These are phyloP conservation scores for Acrocalymma vagum DNA, from an alignment of 2,329 filamentous ascomycete species.

Conservation along the genomic window DNA sequence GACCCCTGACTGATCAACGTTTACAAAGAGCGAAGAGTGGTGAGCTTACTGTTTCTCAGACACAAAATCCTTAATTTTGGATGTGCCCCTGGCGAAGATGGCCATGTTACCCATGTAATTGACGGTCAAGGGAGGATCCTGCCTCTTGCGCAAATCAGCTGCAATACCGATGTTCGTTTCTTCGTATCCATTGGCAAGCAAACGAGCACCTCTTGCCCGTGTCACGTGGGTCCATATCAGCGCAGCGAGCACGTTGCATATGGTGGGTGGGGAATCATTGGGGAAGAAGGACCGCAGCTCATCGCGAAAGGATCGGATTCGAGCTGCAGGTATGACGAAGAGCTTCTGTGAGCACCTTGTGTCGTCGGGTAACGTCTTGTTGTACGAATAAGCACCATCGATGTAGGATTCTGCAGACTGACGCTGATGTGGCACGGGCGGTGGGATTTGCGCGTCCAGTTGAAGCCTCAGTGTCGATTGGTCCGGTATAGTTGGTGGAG, in stretches of 20 bases:
- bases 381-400: slow-evolving; percentile 32
- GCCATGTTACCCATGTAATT: slow-evolving; percentile 45
- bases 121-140: slow-evolving; percentile 29
- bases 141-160: slow-evolving; percentile 37
- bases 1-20: slow-evolving; percentile 9
- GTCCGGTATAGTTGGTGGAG: slow-evolving; percentile 24
- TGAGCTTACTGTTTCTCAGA: slow-evolving; percentile 39
- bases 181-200: slow-evolving; percentile 23
- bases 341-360: slow-evolving; percentile 36
- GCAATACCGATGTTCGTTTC: slow-evolving; percentile 39
- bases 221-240: slow-evolving; percentile 47
- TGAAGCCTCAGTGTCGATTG: slow-evolving; percentile 29
- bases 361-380: slow-evolving; percentile 32
- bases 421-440: slow-evolving; percentile 6
- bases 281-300: slow-evolving; percentile 26
- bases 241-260: slow-evolving; percentile 43
- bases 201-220: slow-evolving; percentile 35
- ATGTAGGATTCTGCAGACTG: slow-evolving; percentile 37
- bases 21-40: slow-evolving; percentile 9
- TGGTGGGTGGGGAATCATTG: slow-evolving; percentile 26
- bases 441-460: slow-evolving; percentile 28
- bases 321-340: slow-evolving; percentile 36
- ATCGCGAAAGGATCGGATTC: slow-evolving; percentile 37
- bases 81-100: slow-evolving; percentile 36
- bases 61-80: slow-evolving; percentile 32